Base-by-base conservation (phyloP, 148 eudicot genomes). In the Dianthus caryophyllus region DNA sequence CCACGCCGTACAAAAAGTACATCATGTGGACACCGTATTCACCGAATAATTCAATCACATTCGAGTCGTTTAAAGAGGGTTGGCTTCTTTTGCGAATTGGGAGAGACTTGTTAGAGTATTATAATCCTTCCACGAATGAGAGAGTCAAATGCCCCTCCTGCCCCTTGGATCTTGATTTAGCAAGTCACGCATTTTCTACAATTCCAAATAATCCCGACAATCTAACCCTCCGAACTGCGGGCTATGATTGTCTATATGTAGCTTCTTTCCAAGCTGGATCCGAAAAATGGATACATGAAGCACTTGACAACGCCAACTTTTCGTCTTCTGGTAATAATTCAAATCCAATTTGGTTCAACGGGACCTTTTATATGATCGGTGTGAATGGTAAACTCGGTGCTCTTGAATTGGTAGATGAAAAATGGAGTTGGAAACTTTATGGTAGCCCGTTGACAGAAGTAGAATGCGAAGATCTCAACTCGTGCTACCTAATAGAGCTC, bases 151-250 rank as follows among this genome's bases (percentile, higher is more conserved):
- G 15, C 66, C 73, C 2, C 9, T 2, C 41, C 26, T 20, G 4
- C 38, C n/a, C 6, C 1, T 2, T 1, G 22, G 18, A 8, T 51
- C 0, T 4, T 1, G 0, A 1, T 0, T 2, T 47, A 11, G 5
- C 41, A 2, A 62, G 53, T 43, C 5, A 38, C 30, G 67, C 27
- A 20, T 71, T 71, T 26, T 71, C 68, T 26, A 71, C 25, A 17
- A 9, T 36, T 29, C 62, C 68, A 11, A 62, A 39, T 8, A 61
- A 25, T 38, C 33, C 68, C 13, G 62, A 71, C 13, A 62, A 61
- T 31, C 17, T 63, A 1, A 71, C 61, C 0, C 41, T 62, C 18
- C 61, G 17, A 12, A 33, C 25, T 16, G 25, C 12, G 22, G 20
- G 16, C 24, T 15, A 0, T 38, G 0, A 5, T 9, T 9, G 38